phyloP scores from a whole-genome alignment of 352 stramenopile species.

The Phytophthora palmivora region DNA sequence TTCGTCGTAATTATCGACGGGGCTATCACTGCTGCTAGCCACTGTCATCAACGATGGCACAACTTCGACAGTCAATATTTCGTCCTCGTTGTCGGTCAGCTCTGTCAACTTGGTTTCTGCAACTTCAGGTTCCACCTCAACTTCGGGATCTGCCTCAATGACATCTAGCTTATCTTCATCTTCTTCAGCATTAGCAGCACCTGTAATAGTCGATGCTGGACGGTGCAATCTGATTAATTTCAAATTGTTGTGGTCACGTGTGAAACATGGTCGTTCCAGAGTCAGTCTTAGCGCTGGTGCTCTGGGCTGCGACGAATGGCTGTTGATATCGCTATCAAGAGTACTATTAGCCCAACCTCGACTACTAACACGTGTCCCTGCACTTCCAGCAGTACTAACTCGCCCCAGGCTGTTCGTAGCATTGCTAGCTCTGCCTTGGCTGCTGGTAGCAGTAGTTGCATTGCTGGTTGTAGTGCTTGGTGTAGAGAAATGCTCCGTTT shows the following conservation, averaged over 20 bases:
- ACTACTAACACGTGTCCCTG: background rate
- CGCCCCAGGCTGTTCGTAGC: background rate
- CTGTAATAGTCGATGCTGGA: background rate
- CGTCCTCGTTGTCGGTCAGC: background rate
- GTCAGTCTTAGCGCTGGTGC: conserved; percentile 9
- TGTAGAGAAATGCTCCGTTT: background rate
- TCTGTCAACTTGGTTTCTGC: no score
- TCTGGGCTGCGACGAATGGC: conserved; percentile 1
- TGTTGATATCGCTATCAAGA: background rate
- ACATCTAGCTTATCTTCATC: background rate
- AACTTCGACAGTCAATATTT: background rate
- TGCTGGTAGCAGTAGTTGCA: conserved; percentile 4
- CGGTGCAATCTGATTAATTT: conserved; percentile 20
- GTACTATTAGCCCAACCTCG: conserved; percentile 1
- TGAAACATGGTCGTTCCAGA: conserved; percentile 15
- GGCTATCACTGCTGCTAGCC: background rate
- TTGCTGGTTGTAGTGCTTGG: conserved; percentile 10
- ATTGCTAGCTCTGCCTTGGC: conserved; percentile 2
- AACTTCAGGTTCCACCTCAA: background rate
- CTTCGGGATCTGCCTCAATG: background rate
- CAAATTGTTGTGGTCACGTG: conserved; percentile 13
- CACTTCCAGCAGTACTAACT: background rate
- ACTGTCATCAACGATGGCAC: background rate
- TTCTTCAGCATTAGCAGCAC: background rate
- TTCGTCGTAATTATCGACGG: no score